Conservation (phyloP, 768 basidiomycete species). For the Suillus decipiens region DNA sequence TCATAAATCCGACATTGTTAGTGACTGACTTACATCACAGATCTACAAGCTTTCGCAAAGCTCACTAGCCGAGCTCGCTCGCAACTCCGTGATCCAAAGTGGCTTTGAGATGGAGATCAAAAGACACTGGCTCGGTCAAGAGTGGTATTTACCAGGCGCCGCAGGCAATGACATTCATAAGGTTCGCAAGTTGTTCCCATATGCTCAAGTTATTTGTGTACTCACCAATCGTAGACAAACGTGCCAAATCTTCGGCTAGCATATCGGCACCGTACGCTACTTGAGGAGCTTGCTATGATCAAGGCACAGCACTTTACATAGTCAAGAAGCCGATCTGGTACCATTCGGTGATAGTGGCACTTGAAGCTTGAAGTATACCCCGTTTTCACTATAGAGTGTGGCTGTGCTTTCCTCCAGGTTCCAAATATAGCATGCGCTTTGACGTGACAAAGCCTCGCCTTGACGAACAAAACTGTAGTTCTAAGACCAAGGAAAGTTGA, state of each 20-base stretch:
- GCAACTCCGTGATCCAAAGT: slow-evolving; percentile 95
- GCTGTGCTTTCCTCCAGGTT: neutral
- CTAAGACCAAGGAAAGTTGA: neutral
- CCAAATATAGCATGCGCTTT: neutral
- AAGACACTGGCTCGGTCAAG: slow-evolving; percentile 89
- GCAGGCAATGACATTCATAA: slow-evolving; percentile 96
- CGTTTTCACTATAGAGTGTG: neutral
- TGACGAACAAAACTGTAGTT: neutral
- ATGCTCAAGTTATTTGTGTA: slow-evolving; percentile 6
- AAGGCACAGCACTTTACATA: slow-evolving; percentile 27
- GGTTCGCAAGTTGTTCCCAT: slow-evolving; percentile 42
- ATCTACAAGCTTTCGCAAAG: slow-evolving; percentile 97
- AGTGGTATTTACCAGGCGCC: slow-evolving; percentile 93
- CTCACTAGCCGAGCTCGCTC: slow-evolving; percentile 94
- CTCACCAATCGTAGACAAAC: slow-evolving; percentile 68
- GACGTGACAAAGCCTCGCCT: neutral
- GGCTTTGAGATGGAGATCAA: slow-evolving; percentile 99
- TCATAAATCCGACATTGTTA: neutral
- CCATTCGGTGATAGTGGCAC: neutral
- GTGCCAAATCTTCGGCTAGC: slow-evolving; percentile 89
- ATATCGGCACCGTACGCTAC: slow-evolving; percentile 88
- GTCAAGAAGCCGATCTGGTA: neutral
- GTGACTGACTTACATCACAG: slow-evolving; percentile 37
- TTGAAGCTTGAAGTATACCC: neutral
- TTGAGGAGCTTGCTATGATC: slow-evolving; percentile 83